Base-by-base conservation (phyloP, 345 rosid species). In the Brassica cretica region DNA sequence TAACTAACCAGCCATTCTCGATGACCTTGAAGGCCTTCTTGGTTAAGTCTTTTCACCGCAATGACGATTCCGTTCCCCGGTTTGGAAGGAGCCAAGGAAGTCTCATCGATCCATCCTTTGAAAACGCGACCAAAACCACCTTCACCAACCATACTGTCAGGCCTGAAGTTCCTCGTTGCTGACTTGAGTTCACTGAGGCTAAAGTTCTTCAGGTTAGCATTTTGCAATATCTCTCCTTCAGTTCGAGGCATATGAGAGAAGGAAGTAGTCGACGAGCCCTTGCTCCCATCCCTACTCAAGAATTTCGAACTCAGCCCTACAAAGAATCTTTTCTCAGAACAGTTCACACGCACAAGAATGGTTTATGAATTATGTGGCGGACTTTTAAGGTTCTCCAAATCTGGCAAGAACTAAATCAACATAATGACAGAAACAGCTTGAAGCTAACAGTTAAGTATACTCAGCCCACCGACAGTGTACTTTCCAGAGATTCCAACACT, bases 91-190 rank as follows among this genome's bases (percentile, higher is more conserved):
- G 82, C 8, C 16, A 84, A 87, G 9, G 98, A 83, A 70, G 87
- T 78, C 82, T 86, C 92, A 76, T 95, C 96, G 11, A 95, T 80
- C 98, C 99, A 95, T 33, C 98, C 99, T 81, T 95, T 95, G 74
- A 93, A 95, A 62, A 95, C 98, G 10, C 98, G 86, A 76, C 99
- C 99, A 76, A 93, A 95, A 6, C 99, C 99, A 68, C 98, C 98
- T 87, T 93, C 97, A 64, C 98, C 98, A 51, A 93, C 73, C 37
- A 95, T 88, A 79, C 97, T 91, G 72, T 95, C 99, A 4, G 94
- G 89, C n/a, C 99, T 77, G 85, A 95, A 95, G 81, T 87, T 93
- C 79, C 94, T 88, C 0, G 99, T 91, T 64, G 94, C 90, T 49
- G 83, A 79, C 77, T 78, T 91, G 0, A 95, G 88, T 64, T 95